phyloP scores from a whole-genome alignment of 768 basidiomycete genomes.

The Mycena metata region DNA sequence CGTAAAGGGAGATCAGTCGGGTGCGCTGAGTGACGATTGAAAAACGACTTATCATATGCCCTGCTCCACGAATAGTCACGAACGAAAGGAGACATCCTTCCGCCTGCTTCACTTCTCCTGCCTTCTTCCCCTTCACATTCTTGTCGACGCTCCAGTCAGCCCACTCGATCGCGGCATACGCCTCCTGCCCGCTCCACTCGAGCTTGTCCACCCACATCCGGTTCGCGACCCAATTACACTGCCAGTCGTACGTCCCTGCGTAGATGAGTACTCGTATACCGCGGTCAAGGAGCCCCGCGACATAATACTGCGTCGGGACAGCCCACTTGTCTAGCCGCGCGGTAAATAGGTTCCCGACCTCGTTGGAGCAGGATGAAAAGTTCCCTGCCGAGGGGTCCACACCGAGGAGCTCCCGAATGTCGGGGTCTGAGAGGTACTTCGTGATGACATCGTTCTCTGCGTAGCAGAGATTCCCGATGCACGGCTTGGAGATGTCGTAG shows the following conservation, averaged over 20 bases:
- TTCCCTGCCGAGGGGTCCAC: slow-evolving; percentile 67
- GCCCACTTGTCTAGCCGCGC: slow-evolving; percentile 73
- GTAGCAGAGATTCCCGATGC: slow-evolving; percentile 54
- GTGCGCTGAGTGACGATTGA: slow-evolving; percentile 5
- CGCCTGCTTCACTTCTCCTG: slow-evolving; percentile 59
- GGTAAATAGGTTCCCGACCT: slow-evolving; percentile 65
- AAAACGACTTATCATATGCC: slow-evolving; percentile 67
- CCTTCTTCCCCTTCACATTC: slow-evolving; percentile 46
- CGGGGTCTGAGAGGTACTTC: slow-evolving; percentile 71
- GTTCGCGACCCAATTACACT: slow-evolving; percentile 86
- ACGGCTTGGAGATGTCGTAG: slow-evolving; percentile 76
- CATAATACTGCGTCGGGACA: slow-evolving; percentile 72
- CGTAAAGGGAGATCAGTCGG: slow-evolving; percentile 54
- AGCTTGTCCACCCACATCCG: slow-evolving; percentile 81
- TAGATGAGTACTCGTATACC: slow-evolving; percentile 81
- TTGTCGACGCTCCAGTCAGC: slow-evolving; percentile 69
- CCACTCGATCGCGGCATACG: slow-evolving; percentile 63
- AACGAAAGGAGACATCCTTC: slow-evolving; percentile 52
- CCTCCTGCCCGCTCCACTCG: slow-evolving; percentile 76
- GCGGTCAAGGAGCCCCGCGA: slow-evolving; percentile 79
- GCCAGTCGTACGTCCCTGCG: slow-evolving; percentile 83
- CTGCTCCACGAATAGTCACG: slow-evolving; percentile 63
- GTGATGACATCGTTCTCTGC: slow-evolving; percentile 57
- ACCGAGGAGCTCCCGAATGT: slow-evolving; percentile 69
- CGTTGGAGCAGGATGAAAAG: slow-evolving; percentile 69